A percentile compares a stretch with the other conserved stretches of the same genome.
Evolutionary conservation across 2,329 filamentous ascomycete species (phyloP).

Genomic region (Tolypocladium endophyticum): DNA sequence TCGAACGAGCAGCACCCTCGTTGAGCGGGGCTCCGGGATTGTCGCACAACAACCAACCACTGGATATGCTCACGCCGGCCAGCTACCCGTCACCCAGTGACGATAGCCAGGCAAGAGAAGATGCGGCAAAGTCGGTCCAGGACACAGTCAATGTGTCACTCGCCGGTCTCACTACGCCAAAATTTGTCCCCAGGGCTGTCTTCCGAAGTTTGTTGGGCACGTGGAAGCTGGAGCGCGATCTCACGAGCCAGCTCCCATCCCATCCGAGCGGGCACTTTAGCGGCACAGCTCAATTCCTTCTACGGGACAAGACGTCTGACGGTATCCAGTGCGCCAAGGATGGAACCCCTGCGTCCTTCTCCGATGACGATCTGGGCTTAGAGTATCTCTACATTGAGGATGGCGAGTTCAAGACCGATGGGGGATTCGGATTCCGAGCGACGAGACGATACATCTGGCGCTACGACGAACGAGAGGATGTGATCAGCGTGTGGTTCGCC

Average conservation of each 20-base stretch:
- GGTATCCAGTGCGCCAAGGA: constrained; percentile 26
- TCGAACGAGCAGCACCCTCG: constrained; percentile 29
- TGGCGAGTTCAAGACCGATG: constrained; percentile 50
- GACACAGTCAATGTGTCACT: constrained; percentile 33
- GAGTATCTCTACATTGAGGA: constrained; percentile 63
- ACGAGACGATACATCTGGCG: constrained; percentile 62
- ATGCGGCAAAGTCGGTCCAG: constrained; percentile 31
- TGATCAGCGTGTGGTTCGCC: constrained; percentile 64
- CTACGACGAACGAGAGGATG: constrained; percentile 50
- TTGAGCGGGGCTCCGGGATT: constrained; percentile 17
- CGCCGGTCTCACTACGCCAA: constrained; percentile 29
- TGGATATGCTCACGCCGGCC: constrained; percentile 47
- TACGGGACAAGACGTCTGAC: constrained; percentile 47
- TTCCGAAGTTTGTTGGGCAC: constrained; percentile 61
- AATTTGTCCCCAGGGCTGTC: constrained; percentile 53
- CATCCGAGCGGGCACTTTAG: constrained; percentile 55
- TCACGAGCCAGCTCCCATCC: constrained; percentile 41
- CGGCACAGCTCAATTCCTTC: constrained; percentile 54
- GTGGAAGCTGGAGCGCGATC: constrained; percentile 52
- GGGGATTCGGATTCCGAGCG: constrained; percentile 46
- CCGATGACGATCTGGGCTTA: constrained; percentile 24
- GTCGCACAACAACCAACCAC: constrained; percentile 27
- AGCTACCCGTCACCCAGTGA: constrained; percentile 34
- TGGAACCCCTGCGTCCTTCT: not conserved
- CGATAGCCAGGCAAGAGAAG: constrained; percentile 22